Percentiles rank a stretch among this genome's conserved stretches.
phyloP scores from a whole-genome alignment of 352 stramenopile genomes.

The Phytophthora kernoviae region DNA sequence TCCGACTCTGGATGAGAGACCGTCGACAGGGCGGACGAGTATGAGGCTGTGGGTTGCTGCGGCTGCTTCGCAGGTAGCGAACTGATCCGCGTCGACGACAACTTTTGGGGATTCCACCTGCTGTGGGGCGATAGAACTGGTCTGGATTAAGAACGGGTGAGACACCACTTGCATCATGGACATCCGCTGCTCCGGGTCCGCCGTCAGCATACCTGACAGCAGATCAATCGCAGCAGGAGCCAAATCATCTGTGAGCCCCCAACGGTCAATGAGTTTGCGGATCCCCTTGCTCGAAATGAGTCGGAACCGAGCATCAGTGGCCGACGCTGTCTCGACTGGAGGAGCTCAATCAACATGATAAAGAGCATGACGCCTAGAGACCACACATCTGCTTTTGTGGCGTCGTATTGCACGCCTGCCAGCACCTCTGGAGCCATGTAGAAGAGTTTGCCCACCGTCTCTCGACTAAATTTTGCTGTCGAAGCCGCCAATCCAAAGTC shows the following conservation, averaged over 20 bases:
- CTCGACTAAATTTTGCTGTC: slow-evolving; percentile 41
- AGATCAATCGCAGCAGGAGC: slow-evolving; percentile 63
- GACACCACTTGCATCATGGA: slow-evolving; percentile 65
- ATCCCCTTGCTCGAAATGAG: slow-evolving; percentile 66
- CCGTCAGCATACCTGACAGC: slow-evolving; percentile 63
- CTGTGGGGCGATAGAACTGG: slow-evolving; percentile 16
- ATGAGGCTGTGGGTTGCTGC: slow-evolving; percentile 20
- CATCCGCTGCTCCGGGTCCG: slow-evolving; percentile 57
- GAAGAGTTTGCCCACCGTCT: slow-evolving; percentile 85
- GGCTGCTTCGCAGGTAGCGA: slow-evolving; percentile 22
- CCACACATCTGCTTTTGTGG: slow-evolving; percentile 84
- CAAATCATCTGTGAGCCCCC: slow-evolving; percentile 65
- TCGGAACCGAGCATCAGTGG: slow-evolving; percentile 62
- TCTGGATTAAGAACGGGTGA: slow-evolving; percentile 60
- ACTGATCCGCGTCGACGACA: slow-evolving; percentile 5
- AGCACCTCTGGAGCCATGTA: slow-evolving; percentile 88
- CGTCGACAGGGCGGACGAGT: slow-evolving; percentile 21
- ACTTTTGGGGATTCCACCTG: slow-evolving; percentile 7
- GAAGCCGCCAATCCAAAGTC: slow-evolving; percentile 78
- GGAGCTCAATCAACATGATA: slow-evolving; percentile 77
- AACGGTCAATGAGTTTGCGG: slow-evolving; percentile 65
- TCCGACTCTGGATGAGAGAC: slow-evolving; percentile 30
- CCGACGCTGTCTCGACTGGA: slow-evolving; percentile 65
- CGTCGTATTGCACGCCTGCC: slow-evolving; percentile 64
- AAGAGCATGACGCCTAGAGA: slow-evolving; percentile 88